A percentile compares a stretch with the other conserved stretches of the same genome.
Evolutionary conservation across 108 stramenopile genomes (phyloP).

Genomic region (Skeletonema tropicum): DNA sequence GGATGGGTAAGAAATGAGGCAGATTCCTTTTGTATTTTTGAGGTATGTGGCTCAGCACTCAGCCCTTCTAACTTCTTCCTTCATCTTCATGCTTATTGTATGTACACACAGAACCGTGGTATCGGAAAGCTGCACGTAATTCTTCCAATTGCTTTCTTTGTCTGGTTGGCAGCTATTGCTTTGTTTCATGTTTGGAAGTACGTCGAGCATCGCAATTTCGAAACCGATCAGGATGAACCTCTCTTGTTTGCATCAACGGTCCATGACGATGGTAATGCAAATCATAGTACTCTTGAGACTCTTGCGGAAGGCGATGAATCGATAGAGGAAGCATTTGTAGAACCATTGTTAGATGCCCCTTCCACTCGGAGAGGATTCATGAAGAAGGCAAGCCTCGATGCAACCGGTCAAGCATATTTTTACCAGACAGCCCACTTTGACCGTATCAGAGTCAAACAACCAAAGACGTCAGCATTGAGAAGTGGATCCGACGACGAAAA

Average conservation of each 20-base stretch:
- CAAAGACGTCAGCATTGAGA: neutral
- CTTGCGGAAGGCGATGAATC: neutral
- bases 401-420: conserved; percentile 3
- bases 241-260: neutral
- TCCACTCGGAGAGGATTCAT: neutral
- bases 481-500: neutral
- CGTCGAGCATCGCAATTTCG: conserved; percentile 6
- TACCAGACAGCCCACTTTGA: conserved; percentile 31
- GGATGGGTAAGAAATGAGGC: neutral
- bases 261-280: neutral
- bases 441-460: neutral
- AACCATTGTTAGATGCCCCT: neutral
- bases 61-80: too few relatives aligned
- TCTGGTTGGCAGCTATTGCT: conserved; percentile 12
- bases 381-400: neutral
- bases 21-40: too few relatives aligned
- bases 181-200: conserved; percentile 14
- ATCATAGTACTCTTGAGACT: neutral
- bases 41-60: too few relatives aligned
- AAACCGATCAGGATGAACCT: neutral
- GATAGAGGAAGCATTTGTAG: neutral
- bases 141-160: conserved; percentile 13
- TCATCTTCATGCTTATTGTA: too few relatives aligned
- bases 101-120: neutral
- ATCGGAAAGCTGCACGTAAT: conserved; percentile 8